Evolutionary conservation across 2,329 filamentous ascomycete species (phyloP).

Genomic region (Knufia petricola): DNA sequence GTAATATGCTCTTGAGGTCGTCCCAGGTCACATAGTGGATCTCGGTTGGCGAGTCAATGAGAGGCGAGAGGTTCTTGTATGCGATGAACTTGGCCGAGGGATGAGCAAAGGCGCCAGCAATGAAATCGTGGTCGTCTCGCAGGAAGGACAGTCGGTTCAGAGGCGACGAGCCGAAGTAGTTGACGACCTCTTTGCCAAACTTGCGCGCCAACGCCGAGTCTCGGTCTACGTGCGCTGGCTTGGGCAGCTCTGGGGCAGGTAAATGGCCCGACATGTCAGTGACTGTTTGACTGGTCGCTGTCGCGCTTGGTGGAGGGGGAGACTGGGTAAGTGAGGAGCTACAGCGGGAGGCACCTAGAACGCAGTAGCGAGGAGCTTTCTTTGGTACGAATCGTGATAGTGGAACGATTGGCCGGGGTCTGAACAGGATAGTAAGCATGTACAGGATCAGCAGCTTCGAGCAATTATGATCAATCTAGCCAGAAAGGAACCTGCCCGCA

Average conservation of each 20-base stretch:
- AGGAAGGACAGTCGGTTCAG: slow-evolving; percentile 43
- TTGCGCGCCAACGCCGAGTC: slow-evolving; percentile 46
- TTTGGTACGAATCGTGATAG: too few species aligned
- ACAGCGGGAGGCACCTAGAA: neutral
- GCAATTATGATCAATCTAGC: neutral
- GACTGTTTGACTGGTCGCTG: slow-evolving; percentile 7
- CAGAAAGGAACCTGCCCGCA: neutral
- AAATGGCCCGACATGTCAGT: slow-evolving; percentile 2
- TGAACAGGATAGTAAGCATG: neutral
- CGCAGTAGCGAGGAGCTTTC: neutral
- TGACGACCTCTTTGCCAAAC: slow-evolving; percentile 42
- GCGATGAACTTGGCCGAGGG: slow-evolving; percentile 56
- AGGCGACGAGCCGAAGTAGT: slow-evolving; percentile 44
- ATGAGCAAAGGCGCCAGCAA: slow-evolving; percentile 40
- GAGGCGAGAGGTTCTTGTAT: slow-evolving; percentile 67
- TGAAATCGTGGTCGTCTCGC: slow-evolving; percentile 38
- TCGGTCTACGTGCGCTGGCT: slow-evolving; percentile 48
- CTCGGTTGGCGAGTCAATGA: slow-evolving; percentile 50
- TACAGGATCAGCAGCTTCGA: neutral
- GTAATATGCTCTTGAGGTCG: slow-evolving; percentile 62
- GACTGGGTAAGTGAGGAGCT: neutral
- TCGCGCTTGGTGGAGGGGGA: slow-evolving; percentile 3
- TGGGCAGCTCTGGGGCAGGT: slow-evolving; percentile 35
- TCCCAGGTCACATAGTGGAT: slow-evolving; percentile 60
- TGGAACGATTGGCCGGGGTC: too few species aligned